phyloP scores from a whole-genome alignment of 139 green algal species.

The Ettlia oleoabundans region DNA sequence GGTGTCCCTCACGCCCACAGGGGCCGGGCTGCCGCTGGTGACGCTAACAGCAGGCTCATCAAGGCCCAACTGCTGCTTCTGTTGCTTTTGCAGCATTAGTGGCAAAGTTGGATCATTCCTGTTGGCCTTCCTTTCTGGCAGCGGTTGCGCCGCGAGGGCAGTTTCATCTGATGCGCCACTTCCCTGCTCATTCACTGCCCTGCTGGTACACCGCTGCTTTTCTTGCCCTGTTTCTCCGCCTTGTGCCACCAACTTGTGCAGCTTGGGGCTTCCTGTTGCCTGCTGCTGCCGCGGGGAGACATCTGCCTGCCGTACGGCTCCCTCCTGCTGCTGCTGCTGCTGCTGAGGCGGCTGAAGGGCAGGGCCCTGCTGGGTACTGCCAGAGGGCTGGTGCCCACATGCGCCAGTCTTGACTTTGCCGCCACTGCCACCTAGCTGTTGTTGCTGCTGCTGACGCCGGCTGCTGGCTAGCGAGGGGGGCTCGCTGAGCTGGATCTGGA shows the following conservation, averaged over 20 bases:
- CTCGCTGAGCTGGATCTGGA: constrained; percentile 12
- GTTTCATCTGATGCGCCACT: neutral
- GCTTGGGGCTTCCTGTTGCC: too few relatives aligned
- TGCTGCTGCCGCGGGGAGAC: too few relatives aligned
- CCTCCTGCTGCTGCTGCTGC: too few relatives aligned
- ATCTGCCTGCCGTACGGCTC: too few relatives aligned
- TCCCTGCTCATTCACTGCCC: neutral
- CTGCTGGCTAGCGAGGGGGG: neutral
- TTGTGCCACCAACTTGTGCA: too few relatives aligned
- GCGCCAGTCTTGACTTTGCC: too few relatives aligned
- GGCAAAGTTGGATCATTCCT: neutral
- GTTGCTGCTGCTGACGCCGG: neutral
- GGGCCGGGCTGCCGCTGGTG: neutral
- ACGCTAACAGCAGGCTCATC: too few relatives aligned
- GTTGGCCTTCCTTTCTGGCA: neutral
- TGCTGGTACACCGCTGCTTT: neutral
- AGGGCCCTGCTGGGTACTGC: too few relatives aligned
- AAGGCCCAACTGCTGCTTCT: neutral
- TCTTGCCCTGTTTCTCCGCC: neutral
- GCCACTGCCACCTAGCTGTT: too few relatives aligned
- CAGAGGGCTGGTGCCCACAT: too few relatives aligned
- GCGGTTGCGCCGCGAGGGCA: neutral
- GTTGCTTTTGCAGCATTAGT: neutral
- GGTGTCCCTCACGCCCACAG: neutral
- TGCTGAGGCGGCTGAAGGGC: too few relatives aligned